phyloP scores from a whole-genome alignment of 306 rosid genomes.

The Abrus precatorius region DNA sequence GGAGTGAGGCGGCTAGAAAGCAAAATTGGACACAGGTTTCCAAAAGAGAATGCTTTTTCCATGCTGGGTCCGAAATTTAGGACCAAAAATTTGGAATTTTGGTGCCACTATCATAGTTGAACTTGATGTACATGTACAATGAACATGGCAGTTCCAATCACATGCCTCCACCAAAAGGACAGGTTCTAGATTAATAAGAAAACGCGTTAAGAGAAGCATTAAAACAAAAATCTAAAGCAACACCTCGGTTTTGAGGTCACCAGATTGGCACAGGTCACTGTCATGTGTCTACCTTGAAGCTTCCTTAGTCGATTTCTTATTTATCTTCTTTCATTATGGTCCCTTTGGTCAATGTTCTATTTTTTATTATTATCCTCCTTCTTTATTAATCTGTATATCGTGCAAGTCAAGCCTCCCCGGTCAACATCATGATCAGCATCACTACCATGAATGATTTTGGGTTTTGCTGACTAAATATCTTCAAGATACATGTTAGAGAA shows the following conservation, averaged over 20 bases:
- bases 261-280: neutral
- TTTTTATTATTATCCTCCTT: conserved; percentile 29
- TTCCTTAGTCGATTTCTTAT: conserved; percentile 45
- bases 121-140: neutral
- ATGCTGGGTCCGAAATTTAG: conserved; percentile 39
- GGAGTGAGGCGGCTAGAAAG: conserved; percentile 48
- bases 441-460: neutral
- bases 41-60: conserved; percentile 3
- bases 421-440: conserved; percentile 34
- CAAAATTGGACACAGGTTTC: conserved; percentile 13
- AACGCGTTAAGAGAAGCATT: conserved; percentile 43
- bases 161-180: conserved; percentile 33
- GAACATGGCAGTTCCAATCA: conserved; percentile 13
- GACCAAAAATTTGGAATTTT: conserved; percentile 46
- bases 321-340: conserved; percentile 10
- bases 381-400: conserved; percentile 30
- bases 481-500: no score
- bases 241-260: conserved; percentile 29
- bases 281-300: conserved; percentile 42
- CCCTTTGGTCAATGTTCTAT: conserved; percentile 38
- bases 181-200: conserved; percentile 20
- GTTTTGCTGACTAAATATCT: no score
- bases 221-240: conserved; percentile 44
- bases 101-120: neutral
- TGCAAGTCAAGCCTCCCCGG: conserved; percentile 24